These are phyloP conservation scores for Blastomyces parvus DNA, from an alignment of 2,329 filamentous ascomycete species.

Conservation along the genomic window DNA sequence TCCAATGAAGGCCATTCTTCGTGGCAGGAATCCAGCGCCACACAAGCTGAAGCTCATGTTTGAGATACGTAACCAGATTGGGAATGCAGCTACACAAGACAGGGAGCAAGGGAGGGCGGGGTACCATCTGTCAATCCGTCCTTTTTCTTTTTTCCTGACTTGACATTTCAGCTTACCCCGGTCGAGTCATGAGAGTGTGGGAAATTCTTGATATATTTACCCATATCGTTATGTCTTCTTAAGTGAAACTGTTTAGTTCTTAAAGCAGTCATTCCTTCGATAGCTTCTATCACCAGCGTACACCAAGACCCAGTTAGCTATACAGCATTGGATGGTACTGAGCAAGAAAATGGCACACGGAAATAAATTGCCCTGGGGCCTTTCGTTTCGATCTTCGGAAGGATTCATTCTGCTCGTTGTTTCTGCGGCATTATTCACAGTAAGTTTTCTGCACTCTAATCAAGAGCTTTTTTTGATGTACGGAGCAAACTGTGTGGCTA, in stretches of 20 bases:
- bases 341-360: not conserved
- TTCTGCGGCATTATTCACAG: slow-evolving; percentile 4
- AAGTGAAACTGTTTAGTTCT: not conserved
- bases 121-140: not conserved
- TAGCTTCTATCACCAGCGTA: not conserved
- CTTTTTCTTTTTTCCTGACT: not conserved
- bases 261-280: not conserved
- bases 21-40: not conserved
- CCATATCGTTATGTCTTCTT: not conserved
- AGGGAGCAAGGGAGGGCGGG: slow-evolving; percentile 1
- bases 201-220: not conserved
- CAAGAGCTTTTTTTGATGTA: not conserved
- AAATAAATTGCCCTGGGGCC: not conserved
- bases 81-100: not conserved
- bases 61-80: not conserved
- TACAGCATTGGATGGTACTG: not conserved
- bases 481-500: not conserved
- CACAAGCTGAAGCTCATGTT: slow-evolving; percentile 2
- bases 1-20: not conserved
- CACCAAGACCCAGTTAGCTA: not conserved
- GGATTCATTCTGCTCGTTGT: slow-evolving; percentile 3
- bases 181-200: not conserved
- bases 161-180: not conserved
- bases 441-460: not conserved
- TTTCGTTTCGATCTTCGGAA: slow-evolving; percentile 7